Conservation (phyloP, 768 basidiomycete genomes). For the Coprinopsis cinerea region DNA sequence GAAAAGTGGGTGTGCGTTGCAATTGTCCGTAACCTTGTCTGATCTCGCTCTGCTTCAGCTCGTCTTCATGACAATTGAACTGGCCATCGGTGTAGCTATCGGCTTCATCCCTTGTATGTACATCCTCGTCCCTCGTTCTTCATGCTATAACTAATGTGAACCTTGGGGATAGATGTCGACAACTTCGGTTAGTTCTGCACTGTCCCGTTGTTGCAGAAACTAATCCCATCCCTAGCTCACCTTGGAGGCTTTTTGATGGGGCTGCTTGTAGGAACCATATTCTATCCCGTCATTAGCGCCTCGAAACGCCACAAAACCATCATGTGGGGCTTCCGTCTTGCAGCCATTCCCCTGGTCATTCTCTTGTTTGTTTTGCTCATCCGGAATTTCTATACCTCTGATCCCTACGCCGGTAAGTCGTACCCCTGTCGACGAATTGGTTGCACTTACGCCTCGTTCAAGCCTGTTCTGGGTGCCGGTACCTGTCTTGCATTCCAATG, state of each 20-base stretch:
- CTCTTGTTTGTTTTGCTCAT: slow-evolving; percentile 78
- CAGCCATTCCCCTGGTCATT: slow-evolving; percentile 70
- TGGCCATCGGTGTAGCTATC: slow-evolving; percentile 79
- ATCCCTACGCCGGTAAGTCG: slow-evolving; percentile 74
- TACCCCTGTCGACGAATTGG: slow-evolving; percentile 2
- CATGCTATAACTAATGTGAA: neutral
- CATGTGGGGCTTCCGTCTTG: slow-evolving; percentile 66
- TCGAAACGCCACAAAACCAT: slow-evolving; percentile 67
- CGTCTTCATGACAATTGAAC: slow-evolving; percentile 77
- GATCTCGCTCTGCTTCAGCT: slow-evolving; percentile 40
- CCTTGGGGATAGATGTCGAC: slow-evolving; percentile 56
- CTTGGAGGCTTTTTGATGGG: slow-evolving; percentile 85
- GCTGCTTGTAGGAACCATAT: slow-evolving; percentile 71
- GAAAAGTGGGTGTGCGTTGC: slow-evolving; percentile 48
- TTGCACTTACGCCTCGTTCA: neutral
- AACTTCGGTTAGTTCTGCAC: slow-evolving; percentile 80
- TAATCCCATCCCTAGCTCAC: slow-evolving; percentile 48
- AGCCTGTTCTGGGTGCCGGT: slow-evolving; percentile 88
- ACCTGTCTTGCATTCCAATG: slow-evolving; percentile 85
- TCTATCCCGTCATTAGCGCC: slow-evolving; percentile 86
- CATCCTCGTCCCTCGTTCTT: neutral
- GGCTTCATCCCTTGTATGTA: slow-evolving; percentile 76
- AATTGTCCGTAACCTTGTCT: neutral
- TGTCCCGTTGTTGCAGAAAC: neutral
- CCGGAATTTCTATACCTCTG: slow-evolving; percentile 84